Evolutionary conservation across 257 asterid genomes (phyloP), one percentile per base, ranked within the genome.

Genomic region (Solanum medicagineum): DNA sequence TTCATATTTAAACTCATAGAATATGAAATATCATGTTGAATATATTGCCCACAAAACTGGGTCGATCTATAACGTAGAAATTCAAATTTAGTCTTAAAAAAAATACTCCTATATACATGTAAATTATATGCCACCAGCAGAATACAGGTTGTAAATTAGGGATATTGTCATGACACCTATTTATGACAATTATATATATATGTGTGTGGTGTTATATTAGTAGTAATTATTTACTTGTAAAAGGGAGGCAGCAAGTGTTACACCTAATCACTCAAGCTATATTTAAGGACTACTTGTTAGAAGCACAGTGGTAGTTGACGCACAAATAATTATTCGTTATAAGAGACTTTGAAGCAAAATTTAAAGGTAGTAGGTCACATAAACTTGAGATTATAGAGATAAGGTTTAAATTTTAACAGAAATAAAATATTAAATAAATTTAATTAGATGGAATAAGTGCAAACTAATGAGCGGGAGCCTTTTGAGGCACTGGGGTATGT

Each of bases 211-310:
- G 24, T 29, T 54, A 24, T 32, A 14, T 16, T 54, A 57, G 22
- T 66, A 85, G 71, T 66, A 29, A 66, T 20, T 17, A 54, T 57
- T 57, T 40, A 65, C 32, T 20, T 26, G 77, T 77, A 32, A 71
- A 19, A 57, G 71, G 12, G 51, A 22, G 47, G 66, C 65, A 85
- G 68, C 60, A 49, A 85, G 85, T 85, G 88, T 85, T 77, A 83
- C 90, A 88, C 90, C 90, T 83, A 88, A 82, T 85, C 85, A 88
- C 59, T 10, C 29, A 45, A 73, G 51, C 68, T 62, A 29, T 65
- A 16, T 6, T 9, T 9, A 20, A 55, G 26, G 51, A 15, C 82
- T 80, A 59, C 42, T 53, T 69, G 65, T 14, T 8, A 15, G 66
- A 73, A 54, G 22, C 36, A 74, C 40, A 54, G 55, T 74, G 80